These are phyloP conservation scores for Pythium diclinum DNA, from an alignment of 352 stramenopile genomes.

Conservation along the genomic window DNA sequence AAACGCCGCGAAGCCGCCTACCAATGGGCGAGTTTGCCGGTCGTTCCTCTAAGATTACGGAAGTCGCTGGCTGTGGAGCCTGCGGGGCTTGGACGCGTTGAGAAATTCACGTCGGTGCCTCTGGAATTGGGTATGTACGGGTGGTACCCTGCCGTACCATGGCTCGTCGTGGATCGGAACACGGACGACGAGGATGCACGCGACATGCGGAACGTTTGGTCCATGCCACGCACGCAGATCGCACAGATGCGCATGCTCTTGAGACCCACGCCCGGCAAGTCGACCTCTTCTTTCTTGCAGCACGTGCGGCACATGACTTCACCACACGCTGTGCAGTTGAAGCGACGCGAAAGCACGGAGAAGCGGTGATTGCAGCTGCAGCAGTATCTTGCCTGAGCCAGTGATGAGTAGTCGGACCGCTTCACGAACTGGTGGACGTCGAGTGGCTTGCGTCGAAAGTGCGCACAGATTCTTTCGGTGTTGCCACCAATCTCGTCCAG, in stretches of 20 bases:
- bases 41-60: constrained; percentile 3
- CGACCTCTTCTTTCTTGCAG: constrained; percentile 15
- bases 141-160: neutral
- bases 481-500: constrained; percentile 23
- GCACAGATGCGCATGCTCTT: constrained; percentile 36
- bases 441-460: constrained; percentile 19
- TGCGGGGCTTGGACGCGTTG: no score
- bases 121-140: neutral
- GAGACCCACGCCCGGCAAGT: constrained; percentile 35
- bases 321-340: constrained; percentile 22
- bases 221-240: constrained; percentile 19
- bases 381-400: constrained; percentile 16
- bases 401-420: constrained; percentile 13
- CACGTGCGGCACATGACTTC: constrained; percentile 25
- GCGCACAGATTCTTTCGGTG: constrained; percentile 12
- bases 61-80: constrained; percentile 1
- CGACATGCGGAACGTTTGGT: constrained; percentile 18
- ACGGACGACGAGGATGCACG: neutral
- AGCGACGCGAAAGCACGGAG: constrained; percentile 18
- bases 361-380: constrained; percentile 24
- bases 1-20: neutral
- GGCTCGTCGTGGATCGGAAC: neutral
- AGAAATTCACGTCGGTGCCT: neutral
- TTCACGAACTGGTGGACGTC: constrained; percentile 18
- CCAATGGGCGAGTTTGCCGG: constrained; percentile 7